A percentile compares a stretch with the other conserved stretches of the same genome.
Evolutionary conservation across 2,329 filamentous ascomycete genomes (phyloP).

Genomic region (Hypoxylon sp.): DNA sequence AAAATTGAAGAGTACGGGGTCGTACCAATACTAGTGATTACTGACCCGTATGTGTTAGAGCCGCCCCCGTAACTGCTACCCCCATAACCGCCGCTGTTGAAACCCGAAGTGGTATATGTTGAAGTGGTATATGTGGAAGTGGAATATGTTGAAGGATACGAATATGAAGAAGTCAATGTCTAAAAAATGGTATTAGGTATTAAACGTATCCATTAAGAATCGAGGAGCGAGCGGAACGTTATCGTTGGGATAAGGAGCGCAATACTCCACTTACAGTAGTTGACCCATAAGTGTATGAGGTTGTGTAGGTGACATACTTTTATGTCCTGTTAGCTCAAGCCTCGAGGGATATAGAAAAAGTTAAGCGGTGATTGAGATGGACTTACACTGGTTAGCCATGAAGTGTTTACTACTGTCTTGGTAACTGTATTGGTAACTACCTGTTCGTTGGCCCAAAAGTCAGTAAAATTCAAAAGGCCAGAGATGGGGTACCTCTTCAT

Average conservation of each 20-base stretch:
- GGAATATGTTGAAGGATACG: neutral
- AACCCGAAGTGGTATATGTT: too few species aligned
- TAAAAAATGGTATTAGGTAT: slow-evolving; percentile 1
- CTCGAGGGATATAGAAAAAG: neutral
- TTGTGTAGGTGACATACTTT: slow-evolving; percentile 19
- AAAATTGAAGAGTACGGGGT: slow-evolving; percentile 40
- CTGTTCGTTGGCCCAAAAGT: slow-evolving; percentile 7
- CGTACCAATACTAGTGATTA: slow-evolving; percentile 40
- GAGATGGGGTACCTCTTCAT: neutral
- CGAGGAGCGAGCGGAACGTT: too few species aligned
- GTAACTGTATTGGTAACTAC: slow-evolving; percentile 27
- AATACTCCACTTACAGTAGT: slow-evolving; percentile 17
- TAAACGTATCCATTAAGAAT: neutral
- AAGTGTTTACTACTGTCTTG: slow-evolving; percentile 21
- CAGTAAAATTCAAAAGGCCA: neutral
- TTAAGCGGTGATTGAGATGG: neutral
- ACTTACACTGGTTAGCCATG: slow-evolving; percentile 20
- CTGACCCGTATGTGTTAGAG: slow-evolving; percentile 37
- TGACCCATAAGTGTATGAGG: slow-evolving; percentile 7
- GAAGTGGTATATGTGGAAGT: too few species aligned
- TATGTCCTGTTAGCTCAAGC: slow-evolving; percentile 15
- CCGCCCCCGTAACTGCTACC: neutral
- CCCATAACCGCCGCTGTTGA: too few species aligned
- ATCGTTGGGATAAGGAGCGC: neutral
- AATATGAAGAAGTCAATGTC: neutral